phyloP scores from a whole-genome alignment of 2,329 filamentous ascomycete genomes.

The Colletotrichum tamarilloi region DNA sequence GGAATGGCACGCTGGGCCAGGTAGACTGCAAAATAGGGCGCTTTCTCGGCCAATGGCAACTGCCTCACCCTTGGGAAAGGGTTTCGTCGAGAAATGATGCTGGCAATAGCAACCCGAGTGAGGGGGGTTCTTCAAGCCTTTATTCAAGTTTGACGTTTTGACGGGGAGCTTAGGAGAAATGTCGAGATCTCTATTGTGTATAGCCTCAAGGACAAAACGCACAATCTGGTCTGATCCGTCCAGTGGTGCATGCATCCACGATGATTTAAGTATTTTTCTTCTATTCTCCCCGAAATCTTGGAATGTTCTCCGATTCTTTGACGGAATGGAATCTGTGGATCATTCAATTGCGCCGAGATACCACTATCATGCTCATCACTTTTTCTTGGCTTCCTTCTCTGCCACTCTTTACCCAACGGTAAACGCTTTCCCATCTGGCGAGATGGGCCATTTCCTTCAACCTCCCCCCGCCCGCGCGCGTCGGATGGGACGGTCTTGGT shows the following conservation, averaged over 20 bases:
- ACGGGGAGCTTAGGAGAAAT: not conserved
- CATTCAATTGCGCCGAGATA: conserved; percentile 1
- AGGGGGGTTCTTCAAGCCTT: not conserved
- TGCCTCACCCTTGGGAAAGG: not conserved
- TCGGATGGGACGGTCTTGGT: conserved; percentile 5
- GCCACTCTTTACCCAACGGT: not conserved
- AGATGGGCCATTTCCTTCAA: no score
- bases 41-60: not conserved
- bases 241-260: not conserved
- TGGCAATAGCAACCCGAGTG: not conserved
- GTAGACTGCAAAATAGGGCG: not conserved
- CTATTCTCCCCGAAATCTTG: not conserved
- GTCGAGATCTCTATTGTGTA: not conserved
- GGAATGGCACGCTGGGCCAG: conserved; percentile 15
- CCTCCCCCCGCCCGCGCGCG: not conserved
- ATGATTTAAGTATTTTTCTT: not conserved
- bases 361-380: conserved; percentile 6
- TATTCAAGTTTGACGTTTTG: no score
- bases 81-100: not conserved
- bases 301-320: not conserved
- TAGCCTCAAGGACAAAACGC: no score
- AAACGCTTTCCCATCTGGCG: not conserved
- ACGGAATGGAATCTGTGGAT: not conserved
- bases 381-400: not conserved
- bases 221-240: no score